Evolutionary conservation across 2,329 filamentous ascomycete species (phyloP).

Genomic region (Arthroderma sp.): DNA sequence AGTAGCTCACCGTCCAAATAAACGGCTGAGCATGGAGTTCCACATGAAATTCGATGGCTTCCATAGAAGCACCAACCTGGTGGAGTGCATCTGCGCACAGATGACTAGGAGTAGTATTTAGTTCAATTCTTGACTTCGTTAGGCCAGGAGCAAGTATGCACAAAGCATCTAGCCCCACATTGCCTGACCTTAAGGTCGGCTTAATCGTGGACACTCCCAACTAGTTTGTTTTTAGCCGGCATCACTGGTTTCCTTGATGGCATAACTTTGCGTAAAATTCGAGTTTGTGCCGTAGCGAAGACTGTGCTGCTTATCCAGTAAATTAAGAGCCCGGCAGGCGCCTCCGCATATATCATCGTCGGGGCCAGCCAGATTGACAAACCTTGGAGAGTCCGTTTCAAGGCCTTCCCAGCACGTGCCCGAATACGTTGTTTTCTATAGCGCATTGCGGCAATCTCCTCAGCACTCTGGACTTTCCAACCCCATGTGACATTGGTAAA

Average conservation of each 20-base stretch:
- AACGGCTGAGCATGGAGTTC: too few relatives aligned
- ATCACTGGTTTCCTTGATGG: conserved; percentile 15
- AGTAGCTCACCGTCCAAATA: too few relatives aligned
- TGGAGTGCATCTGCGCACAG: too few relatives aligned
- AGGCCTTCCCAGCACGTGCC: conserved; percentile 12
- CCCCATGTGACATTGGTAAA: conserved; percentile 33
- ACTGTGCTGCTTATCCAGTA: conserved; percentile 39
- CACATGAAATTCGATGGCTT: too few relatives aligned
- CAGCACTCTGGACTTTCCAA: conserved; percentile 14
- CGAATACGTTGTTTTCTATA: conserved; percentile 1
- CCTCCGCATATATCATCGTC: conserved; percentile 18
- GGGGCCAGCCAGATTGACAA: conserved; percentile 31
- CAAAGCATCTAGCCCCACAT: too few relatives aligned
- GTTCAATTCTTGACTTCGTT: too few relatives aligned
- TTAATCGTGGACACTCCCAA: background rate
- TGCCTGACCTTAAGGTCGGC: too few relatives aligned
- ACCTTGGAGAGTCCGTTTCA: conserved; percentile 22
- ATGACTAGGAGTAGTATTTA: too few relatives aligned
- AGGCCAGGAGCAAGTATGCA: too few relatives aligned
- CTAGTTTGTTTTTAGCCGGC: conserved; percentile 11
- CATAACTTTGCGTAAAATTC: conserved; percentile 28
- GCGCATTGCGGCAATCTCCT: conserved; percentile 7
- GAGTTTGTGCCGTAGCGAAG: conserved; percentile 29
- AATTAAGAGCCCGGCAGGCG: conserved; percentile 35
- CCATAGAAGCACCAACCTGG: too few relatives aligned